Evolutionary conservation across 192 early-diverging fungal species (phyloP).

Genomic region (Coemansia nantahalensis): DNA sequence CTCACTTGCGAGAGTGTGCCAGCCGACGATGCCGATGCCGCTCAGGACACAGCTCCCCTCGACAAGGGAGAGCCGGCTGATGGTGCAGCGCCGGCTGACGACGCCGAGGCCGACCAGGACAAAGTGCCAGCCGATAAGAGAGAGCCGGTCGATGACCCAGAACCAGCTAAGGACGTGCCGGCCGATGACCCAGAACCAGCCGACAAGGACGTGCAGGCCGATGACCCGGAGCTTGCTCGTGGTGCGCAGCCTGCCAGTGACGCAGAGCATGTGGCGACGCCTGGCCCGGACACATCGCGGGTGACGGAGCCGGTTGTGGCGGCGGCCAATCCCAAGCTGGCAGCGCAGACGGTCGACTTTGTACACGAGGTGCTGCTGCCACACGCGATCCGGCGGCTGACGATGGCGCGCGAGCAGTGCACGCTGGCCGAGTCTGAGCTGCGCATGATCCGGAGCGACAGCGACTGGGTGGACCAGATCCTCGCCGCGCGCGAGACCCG

Average conservation of each 20-base stretch:
- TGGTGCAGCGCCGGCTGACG: too few relatives aligned
- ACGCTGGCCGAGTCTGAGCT: conserved; percentile 34
- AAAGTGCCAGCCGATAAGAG: too few relatives aligned
- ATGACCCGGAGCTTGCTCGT: too few relatives aligned
- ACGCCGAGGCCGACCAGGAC: too few relatives aligned
- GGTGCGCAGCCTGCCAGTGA: too few relatives aligned
- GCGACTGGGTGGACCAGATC: conserved; percentile 47
- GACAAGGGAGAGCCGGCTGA: too few relatives aligned
- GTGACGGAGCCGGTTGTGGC: conserved; percentile 1
- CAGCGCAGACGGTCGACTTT: conserved; percentile 20
- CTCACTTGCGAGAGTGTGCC: too few relatives aligned
- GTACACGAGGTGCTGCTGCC: conserved; percentile 49
- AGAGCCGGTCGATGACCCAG: neutral
- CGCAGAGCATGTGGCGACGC: neutral
- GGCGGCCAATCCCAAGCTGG: neutral
- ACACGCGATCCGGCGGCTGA: conserved; percentile 43
- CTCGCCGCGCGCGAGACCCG: conserved; percentile 27
- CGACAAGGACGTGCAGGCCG: too few relatives aligned
- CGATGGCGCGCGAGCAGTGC: conserved; percentile 27
- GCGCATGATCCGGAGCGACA: conserved; percentile 25
- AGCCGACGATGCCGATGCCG: too few relatives aligned
- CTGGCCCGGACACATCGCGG: conserved; percentile 6
- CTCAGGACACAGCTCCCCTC: too few relatives aligned
- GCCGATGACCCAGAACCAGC: conserved; percentile 1
- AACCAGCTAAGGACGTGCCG: neutral